Evolutionary conservation across 2,329 filamentous ascomycete species (phyloP), one percentile per base, ranked within the genome.

Genomic region (Gaeumannomyces tritici): DNA sequence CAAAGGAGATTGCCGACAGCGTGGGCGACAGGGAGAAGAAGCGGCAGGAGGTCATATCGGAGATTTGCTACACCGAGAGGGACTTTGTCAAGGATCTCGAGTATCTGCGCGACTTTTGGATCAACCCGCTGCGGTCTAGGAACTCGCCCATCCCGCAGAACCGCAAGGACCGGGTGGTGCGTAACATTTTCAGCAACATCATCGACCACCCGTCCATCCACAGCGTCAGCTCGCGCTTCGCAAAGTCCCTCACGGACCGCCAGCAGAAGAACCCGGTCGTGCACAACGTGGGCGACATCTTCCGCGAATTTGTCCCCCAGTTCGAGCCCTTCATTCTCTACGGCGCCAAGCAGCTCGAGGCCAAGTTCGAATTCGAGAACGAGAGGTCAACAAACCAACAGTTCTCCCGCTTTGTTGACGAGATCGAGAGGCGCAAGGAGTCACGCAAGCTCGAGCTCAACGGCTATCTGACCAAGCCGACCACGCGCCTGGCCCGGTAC

Each of bases 21-120:
- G 88, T 97, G 33, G 87, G 87, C 60, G 95, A 99, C 68, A 86
- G 85, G 67, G 95, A 99, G 75, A 96, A 96, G 86, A 98, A 98
- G 79, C 86, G 95, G 57, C 95, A 99, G 73, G 95, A 99, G 72
- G 90, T 99, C 68, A 97, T 99, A 64, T 97, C 93, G 7, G 95
- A 99, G 74, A 88, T 98, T 65, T 97, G 96, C 86, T 99, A 99
- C 77, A 99, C 95, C 0, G 95, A 99, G 74, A 86, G 95, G 68
- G 95, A 99, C 76, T 99, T 99, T 70, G 95, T 99, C 72, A 99
- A 99, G 79, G 95, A 99, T 75, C 80, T 99, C 69, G 95, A 99
- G 75, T 99, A 99, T 72, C 80, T 99, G 33, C 87, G 95, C 65
- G 95, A 99, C 77, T 99, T 98, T 80, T 99, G 95, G 95, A 96